Conservation (phyloP, 177 flowering plant species). For the Tripterygium wilfordii region DNA sequence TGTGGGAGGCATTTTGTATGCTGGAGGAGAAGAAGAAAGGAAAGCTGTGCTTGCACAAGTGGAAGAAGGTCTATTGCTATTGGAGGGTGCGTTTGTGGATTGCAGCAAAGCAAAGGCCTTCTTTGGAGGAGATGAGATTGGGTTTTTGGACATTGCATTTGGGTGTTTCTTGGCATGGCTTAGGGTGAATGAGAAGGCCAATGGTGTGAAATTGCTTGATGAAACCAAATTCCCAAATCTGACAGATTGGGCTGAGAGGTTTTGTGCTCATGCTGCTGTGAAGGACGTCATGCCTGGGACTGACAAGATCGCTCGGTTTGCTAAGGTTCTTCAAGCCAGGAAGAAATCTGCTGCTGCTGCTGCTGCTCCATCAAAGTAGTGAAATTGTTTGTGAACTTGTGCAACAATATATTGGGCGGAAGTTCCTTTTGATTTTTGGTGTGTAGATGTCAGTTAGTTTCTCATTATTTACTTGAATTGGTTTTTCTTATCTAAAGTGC, state of each 20-base stretch:
- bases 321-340: constrained; percentile 14
- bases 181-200: constrained; percentile 20
- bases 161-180: constrained; percentile 36
- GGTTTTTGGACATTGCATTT: constrained; percentile 33
- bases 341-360: background rate
- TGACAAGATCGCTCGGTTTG: constrained; percentile 31
- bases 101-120: constrained; percentile 34
- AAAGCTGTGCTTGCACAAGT: constrained; percentile 15
- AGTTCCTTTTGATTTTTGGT: too few relatives aligned
- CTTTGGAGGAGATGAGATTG: constrained; percentile 39
- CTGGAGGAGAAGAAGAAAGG: constrained; percentile 25
- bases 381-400: too few relatives aligned
- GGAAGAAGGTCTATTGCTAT: constrained; percentile 12
- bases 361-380: constrained; percentile 1
- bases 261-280: constrained; percentile 28
- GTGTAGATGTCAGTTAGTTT: background rate
- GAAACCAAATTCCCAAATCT: constrained; percentile 19
- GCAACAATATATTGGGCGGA: too few relatives aligned
- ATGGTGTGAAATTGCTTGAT: constrained; percentile 17
- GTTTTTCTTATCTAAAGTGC: too few relatives aligned
- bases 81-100: constrained; percentile 35
- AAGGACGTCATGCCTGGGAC: constrained; percentile 34
- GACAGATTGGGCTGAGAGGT: constrained; percentile 34
- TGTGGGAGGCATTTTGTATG: constrained; percentile 9
- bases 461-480: background rate